Percentiles rank a stretch among this genome's conserved stretches.
These are phyloP conservation scores for Ophiostoma piceae DNA, from an alignment of 2,329 filamentous ascomycete species.

Conservation along the genomic window DNA sequence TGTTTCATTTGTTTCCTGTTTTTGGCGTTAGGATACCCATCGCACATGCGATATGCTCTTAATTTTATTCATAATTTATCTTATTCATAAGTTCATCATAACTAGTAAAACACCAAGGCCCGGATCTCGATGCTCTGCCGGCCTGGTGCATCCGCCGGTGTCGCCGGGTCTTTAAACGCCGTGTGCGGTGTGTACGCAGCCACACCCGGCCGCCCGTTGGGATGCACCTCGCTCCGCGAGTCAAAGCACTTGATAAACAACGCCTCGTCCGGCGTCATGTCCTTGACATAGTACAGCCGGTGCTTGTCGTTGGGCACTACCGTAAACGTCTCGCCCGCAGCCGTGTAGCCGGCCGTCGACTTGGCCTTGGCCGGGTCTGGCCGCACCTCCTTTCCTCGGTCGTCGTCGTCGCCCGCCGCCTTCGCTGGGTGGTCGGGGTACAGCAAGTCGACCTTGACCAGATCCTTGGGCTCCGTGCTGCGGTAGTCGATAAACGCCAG, in stretches of 20 bases:
- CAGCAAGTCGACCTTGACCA: constrained; percentile 56
- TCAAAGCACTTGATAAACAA: constrained; percentile 52
- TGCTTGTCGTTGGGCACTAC: constrained; percentile 55
- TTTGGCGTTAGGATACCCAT: too few relatives aligned
- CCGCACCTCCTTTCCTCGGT: constrained; percentile 53
- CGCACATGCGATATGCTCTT: too few relatives aligned
- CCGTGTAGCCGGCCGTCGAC: constrained; percentile 57
- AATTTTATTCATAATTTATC: too few relatives aligned
- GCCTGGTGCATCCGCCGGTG: constrained; percentile 41
- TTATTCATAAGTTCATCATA: background rate
- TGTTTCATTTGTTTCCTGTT: too few relatives aligned
- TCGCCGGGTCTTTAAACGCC: constrained; percentile 52
- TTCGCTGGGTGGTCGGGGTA: constrained; percentile 47
- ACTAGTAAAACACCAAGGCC: constrained; percentile 53
- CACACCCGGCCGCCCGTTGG: constrained; percentile 37
- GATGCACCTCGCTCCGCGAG: constrained; percentile 39
- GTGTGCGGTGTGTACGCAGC: constrained; percentile 49
- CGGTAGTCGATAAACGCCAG: constrained; percentile 62
- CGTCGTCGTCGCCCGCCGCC: constrained; percentile 39
- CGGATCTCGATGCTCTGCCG: constrained; percentile 61
- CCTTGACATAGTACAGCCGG: constrained; percentile 60
- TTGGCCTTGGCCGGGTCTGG: constrained; percentile 42
- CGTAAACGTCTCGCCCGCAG: constrained; percentile 55
- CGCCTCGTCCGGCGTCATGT: constrained; percentile 55
- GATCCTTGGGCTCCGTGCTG: constrained; percentile 51